These are phyloP conservation scores for Agaricus sinodeliciosus DNA, from an alignment of 768 basidiomycete genomes.

Conservation along the genomic window DNA sequence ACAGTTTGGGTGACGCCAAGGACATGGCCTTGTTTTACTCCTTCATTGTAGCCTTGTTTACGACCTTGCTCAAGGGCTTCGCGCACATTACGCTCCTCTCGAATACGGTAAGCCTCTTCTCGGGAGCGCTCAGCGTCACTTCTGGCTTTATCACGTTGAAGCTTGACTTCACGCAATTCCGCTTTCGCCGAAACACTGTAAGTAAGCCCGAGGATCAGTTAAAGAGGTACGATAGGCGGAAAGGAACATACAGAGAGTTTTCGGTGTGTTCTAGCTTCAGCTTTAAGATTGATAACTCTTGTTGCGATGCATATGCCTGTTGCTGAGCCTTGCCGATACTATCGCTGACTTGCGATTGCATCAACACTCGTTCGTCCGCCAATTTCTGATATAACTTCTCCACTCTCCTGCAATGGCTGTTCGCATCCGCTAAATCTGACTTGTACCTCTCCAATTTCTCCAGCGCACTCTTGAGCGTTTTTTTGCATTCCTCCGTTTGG, in stretches of 20 bases:
- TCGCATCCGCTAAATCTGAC: conserved; percentile 1
- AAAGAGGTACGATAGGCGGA: background rate
- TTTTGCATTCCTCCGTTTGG: background rate
- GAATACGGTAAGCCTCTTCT: background rate
- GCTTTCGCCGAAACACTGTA: background rate
- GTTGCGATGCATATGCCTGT: background rate
- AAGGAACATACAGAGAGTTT: background rate
- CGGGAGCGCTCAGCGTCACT: background rate
- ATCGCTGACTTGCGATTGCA: background rate
- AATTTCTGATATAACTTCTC: conserved; percentile 4
- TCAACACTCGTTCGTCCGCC: conserved; percentile 3
- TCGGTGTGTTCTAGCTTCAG: conserved; percentile 6
- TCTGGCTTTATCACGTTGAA: background rate
- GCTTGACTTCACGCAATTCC: background rate
- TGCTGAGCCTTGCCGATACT: background rate
- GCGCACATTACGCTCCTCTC: conserved; percentile 1
- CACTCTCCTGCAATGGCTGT: conserved; percentile 1
- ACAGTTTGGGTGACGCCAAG: background rate
- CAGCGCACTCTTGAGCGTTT: background rate
- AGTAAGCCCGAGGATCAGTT: background rate
- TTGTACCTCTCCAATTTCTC: conserved; percentile 1
- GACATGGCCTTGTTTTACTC: background rate
- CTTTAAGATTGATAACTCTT: conserved; percentile 2
- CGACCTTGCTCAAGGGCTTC: conserved; percentile 8
- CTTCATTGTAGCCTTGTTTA: conserved; percentile 5